Conservation (phyloP, 495 filamentous ascomycete genomes). For the Tirmania nivea region DNA sequence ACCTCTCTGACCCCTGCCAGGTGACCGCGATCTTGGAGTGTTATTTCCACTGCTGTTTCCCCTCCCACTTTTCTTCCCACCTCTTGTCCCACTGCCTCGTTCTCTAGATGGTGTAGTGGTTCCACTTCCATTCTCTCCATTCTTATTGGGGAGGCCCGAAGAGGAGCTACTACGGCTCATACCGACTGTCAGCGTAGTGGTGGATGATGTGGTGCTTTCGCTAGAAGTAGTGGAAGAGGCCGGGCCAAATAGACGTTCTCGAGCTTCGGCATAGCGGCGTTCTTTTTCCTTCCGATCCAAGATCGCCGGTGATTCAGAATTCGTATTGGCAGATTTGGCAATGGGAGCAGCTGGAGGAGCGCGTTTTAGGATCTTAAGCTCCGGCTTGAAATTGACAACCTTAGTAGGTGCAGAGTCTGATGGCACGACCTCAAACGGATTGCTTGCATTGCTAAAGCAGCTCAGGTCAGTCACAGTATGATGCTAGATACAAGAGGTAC, state of each 20-base stretch:
- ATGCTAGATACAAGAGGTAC: background rate
- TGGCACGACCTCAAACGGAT: background rate
- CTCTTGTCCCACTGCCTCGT: background rate
- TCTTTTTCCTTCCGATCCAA: background rate
- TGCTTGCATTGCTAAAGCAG: background rate
- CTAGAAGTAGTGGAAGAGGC: background rate
- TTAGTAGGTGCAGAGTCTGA: background rate
- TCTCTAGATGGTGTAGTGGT: background rate
- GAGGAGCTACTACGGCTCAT: background rate
- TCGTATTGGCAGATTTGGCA: background rate
- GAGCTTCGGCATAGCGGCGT: background rate
- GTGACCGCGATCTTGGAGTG: background rate
- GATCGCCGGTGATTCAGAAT: background rate
- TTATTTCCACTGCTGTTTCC: background rate
- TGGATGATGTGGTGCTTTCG: background rate
- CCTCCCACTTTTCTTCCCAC: background rate
- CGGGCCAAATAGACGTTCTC: background rate
- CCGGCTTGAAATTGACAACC: background rate
- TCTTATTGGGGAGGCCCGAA: background rate
- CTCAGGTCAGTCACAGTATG: background rate
- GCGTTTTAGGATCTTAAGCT: background rate
- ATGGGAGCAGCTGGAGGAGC: background rate
- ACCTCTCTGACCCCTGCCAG: background rate
- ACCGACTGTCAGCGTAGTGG: background rate
- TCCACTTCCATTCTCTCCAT: background rate